Conservation (phyloP, 345 rosid species). For the Rhodomyrtus tomentosa region DNA sequence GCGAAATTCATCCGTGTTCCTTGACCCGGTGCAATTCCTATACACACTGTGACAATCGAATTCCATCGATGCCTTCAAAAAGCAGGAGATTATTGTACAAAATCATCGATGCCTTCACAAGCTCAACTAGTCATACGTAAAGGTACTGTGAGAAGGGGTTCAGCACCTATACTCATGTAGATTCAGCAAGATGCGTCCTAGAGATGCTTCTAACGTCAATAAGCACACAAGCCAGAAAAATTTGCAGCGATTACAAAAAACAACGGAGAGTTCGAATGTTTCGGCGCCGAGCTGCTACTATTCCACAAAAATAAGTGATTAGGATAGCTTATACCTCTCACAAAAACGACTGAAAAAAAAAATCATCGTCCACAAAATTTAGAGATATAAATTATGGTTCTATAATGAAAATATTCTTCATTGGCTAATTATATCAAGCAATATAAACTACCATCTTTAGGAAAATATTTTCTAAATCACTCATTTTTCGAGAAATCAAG, state of each 20-base stretch:
- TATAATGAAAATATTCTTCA: too few species aligned
- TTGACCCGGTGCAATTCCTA: background rate
- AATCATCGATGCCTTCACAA: background rate
- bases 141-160: background rate
- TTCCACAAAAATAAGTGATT: background rate
- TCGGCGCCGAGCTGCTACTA: background rate
- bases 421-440: too few species aligned
- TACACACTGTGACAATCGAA: background rate
- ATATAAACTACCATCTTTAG: too few species aligned
- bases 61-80: background rate
- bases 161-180: background rate
- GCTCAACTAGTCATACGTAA: background rate
- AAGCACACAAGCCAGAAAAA: background rate
- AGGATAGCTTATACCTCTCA: too few species aligned
- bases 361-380: too few species aligned
- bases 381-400: too few species aligned
- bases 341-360: too few species aligned
- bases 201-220: background rate
- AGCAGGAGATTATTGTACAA: background rate
- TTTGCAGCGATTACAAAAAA: background rate
- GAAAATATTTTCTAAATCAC: too few species aligned
- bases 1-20: background rate
- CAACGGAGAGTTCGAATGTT: background rate
- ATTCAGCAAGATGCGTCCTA: background rate
- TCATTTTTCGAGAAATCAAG: background rate